A percentile compares a stretch with the other conserved stretches of the same genome.
Conservation (phyloP, 2,329 filamentous ascomycete species). For the Cladosporium sp. region DNA sequence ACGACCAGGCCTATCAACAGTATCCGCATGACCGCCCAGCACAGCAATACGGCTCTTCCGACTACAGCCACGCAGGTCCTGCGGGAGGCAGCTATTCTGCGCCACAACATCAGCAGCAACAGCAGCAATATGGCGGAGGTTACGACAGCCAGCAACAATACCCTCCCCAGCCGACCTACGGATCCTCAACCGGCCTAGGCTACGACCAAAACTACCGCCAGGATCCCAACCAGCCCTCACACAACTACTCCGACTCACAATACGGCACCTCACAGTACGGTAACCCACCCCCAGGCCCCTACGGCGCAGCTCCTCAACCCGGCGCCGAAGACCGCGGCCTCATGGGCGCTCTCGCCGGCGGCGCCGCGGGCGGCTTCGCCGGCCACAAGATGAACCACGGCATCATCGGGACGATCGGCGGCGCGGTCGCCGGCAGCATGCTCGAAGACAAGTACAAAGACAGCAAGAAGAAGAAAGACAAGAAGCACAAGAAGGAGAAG, state of each 20-base stretch:
- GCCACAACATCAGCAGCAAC: conserved; percentile 21
- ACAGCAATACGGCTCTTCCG: conserved; percentile 21
- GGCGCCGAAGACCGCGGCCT: conserved; percentile 55
- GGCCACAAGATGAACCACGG: conserved; percentile 60
- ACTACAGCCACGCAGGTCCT: conserved; percentile 13
- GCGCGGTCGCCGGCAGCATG: conserved; percentile 58
- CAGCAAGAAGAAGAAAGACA: conserved; percentile 36
- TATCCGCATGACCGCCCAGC: conserved; percentile 27
- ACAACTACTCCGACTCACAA: conserved; percentile 8
- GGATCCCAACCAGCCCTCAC: conserved; percentile 26
- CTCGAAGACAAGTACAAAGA: conserved; percentile 57
- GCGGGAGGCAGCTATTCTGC: conserved; percentile 7
- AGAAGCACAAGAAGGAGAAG: conserved; percentile 39
- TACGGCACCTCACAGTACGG: conserved; percentile 20
- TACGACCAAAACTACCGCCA: conserved; percentile 21
- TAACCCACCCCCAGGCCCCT: conserved; percentile 18
- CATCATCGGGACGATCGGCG: conserved; percentile 59
- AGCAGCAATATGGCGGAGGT: conserved; percentile 22
- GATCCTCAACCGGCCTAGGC: conserved; percentile 11
- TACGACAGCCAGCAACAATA: conserved; percentile 29
- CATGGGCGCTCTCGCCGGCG: conserved; percentile 58
- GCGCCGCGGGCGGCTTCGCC: conserved; percentile 58
- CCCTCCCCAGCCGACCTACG: conserved; percentile 10
- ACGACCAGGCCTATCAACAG: conserved; percentile 34
- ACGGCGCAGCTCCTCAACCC: conserved; percentile 21